Percentiles rank a stretch among this genome's conserved stretches.
These are phyloP conservation scores for Pilasporangium apinafurcum DNA, from an alignment of 352 stramenopile genomes.

Conservation along the genomic window DNA sequence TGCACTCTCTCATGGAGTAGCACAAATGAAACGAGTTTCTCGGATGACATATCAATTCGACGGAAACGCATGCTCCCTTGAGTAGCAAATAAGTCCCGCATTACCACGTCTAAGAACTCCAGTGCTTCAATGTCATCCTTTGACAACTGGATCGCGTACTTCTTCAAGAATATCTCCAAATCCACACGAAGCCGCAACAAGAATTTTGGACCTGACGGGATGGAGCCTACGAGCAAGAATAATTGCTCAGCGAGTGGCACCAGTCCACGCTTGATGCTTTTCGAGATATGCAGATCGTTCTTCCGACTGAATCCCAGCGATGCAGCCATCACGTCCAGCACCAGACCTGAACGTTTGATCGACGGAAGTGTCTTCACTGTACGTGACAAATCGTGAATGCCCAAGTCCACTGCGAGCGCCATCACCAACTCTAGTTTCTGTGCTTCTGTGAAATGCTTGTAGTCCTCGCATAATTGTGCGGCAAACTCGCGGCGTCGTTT, in stretches of 20 bases:
- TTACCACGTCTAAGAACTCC: constrained; percentile 74
- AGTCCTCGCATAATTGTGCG: constrained; percentile 63
- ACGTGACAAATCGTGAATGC: constrained; percentile 67
- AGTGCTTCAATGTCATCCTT: constrained; percentile 52
- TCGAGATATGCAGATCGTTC: constrained; percentile 79
- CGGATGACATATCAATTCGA: constrained; percentile 63
- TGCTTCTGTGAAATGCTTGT: constrained; percentile 65
- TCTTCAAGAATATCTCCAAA: constrained; percentile 42
- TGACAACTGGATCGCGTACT: constrained; percentile 36
- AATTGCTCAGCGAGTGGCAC: constrained; percentile 78
- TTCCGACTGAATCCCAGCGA: constrained; percentile 73
- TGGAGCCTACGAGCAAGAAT: constrained; percentile 66
- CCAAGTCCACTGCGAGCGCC: constrained; percentile 70
- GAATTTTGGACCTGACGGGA: constrained; percentile 67
- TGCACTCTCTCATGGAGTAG: constrained; percentile 79
- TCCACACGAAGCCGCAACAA: constrained; percentile 65
- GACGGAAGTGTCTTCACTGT: constrained; percentile 82
- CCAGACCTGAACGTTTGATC: constrained; percentile 67
- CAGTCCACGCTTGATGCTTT: constrained; percentile 80
- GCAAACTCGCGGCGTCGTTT: constrained; percentile 78
- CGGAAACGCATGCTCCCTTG: constrained; percentile 78
- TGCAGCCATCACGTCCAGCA: constrained; percentile 73
- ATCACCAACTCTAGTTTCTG: constrained; percentile 79
- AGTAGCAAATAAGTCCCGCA: constrained; percentile 79
- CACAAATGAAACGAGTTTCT: constrained; percentile 63